Percentiles rank a stretch among this genome's conserved stretches.
These are phyloP conservation scores for Xanthoparmelia taractica DNA, from an alignment of 495 filamentous ascomycete genomes.

Conservation along the genomic window DNA sequence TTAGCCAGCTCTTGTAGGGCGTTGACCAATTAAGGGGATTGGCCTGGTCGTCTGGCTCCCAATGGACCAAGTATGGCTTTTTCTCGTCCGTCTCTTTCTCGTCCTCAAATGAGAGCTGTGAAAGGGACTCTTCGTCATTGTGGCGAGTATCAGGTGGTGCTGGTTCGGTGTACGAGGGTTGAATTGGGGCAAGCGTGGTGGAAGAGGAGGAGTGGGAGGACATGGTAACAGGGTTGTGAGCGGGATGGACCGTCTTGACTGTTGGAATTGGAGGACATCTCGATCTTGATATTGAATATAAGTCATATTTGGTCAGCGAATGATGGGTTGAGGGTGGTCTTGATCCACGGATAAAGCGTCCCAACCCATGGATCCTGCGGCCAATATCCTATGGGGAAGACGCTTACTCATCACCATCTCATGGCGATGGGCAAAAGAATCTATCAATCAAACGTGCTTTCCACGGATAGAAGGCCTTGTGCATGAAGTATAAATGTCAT, in stretches of 20 bases:
- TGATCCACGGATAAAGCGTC: too few species aligned
- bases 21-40: constrained; percentile 1
- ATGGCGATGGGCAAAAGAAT: too few species aligned
- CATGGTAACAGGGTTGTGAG: background rate
- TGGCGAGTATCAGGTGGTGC: background rate
- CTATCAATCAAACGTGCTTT: too few species aligned
- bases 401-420: too few species aligned
- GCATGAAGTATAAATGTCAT: too few species aligned
- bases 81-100: constrained; percentile 2
- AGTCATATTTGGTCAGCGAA: too few species aligned
- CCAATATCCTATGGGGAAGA: too few species aligned
- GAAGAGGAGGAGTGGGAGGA: background rate
- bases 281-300: background rate
- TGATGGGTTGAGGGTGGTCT: too few species aligned
- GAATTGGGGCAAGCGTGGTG: background rate
- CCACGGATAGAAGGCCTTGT: too few species aligned
- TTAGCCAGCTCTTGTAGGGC: constrained; percentile 1
- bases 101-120: background rate
- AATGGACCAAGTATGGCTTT: background rate
- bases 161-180: background rate
- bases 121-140: background rate
- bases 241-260: background rate
- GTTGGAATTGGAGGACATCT: background rate
- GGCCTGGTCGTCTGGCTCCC: background rate
- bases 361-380: too few species aligned